Conservation (phyloP, 208 protist genomes). For the Borovskyia barvae region DNA sequence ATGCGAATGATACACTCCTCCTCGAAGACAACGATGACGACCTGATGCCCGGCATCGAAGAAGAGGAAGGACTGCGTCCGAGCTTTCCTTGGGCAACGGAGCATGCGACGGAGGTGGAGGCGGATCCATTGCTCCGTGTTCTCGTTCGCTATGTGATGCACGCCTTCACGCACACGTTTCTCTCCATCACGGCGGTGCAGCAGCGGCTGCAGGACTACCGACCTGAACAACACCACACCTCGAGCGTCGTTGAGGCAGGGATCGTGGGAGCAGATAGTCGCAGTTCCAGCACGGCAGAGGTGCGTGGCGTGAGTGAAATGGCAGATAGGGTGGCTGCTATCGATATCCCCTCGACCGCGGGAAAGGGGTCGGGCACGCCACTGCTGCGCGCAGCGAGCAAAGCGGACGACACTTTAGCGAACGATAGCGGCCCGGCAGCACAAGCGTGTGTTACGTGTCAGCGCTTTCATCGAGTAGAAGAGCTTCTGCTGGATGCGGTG, state of each 20-base stretch:
- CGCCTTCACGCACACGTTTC: conserved; percentile 41
- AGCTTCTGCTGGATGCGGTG: conserved; percentile 20
- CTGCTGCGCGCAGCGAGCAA: background rate
- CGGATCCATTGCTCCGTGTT: conserved; percentile 14
- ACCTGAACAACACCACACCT: conserved; percentile 15
- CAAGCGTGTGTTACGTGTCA: conserved; percentile 20
- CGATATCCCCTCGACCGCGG: background rate
- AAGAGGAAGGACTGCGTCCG: background rate
- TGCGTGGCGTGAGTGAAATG: background rate
- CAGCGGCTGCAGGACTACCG: conserved; percentile 41
- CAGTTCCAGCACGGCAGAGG: background rate
- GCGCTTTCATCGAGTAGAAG: conserved; percentile 31
- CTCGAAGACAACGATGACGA: conserved; percentile 1
- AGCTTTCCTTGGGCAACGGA: background rate
- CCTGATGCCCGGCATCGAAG: background rate
- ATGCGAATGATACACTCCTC: background rate
- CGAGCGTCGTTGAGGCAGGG: background rate
- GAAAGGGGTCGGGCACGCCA: background rate
- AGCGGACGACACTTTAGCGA: background rate
- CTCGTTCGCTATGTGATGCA: conserved; percentile 24
- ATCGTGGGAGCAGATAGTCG: background rate
- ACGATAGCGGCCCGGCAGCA: background rate
- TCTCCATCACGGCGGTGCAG: conserved; percentile 40
- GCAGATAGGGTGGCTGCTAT: background rate
- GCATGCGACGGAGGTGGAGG: conserved; percentile 7